Percentiles rank a stretch among this genome's conserved stretches.
Evolutionary conservation across 495 filamentous ascomycete genomes (phyloP).

Genomic region (Aspergillus avenaceus): DNA sequence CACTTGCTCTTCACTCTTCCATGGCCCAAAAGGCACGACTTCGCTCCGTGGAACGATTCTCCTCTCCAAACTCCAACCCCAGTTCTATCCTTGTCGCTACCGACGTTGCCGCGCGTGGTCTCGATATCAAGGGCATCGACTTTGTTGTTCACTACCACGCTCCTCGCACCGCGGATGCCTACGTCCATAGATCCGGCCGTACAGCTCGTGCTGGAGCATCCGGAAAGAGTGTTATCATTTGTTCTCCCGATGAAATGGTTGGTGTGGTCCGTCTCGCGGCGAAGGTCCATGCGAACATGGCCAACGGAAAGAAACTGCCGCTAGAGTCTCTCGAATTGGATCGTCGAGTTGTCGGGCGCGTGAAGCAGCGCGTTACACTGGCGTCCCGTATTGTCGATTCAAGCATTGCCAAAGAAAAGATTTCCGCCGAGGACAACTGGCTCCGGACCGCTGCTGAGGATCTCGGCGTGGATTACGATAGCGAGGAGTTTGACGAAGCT

Average conservation of each 20-base stretch:
- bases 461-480: conserved; percentile 89
- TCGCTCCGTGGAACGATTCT: conserved; percentile 87
- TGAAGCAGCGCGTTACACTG: conserved; percentile 69
- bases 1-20: conserved; percentile 78
- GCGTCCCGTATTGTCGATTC: conserved; percentile 84
- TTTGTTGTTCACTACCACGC: conserved; percentile 93
- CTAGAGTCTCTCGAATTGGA: conserved; percentile 80
- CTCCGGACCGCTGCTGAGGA: conserved; percentile 82
- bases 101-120: conserved; percentile 92
- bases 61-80: conserved; percentile 50
- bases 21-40: conserved; percentile 98
- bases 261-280: conserved; percentile 78
- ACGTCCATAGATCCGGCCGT: conserved; percentile 93
- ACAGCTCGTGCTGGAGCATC: conserved; percentile 78
- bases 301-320: conserved; percentile 53
- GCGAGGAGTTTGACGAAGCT: conserved; percentile 70
- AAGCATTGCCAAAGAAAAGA: conserved; percentile 78
- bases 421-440: conserved; percentile 79
- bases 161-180: conserved; percentile 84
- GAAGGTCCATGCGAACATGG: conserved; percentile 69
- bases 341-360: conserved; percentile 65
- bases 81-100: conserved; percentile 83
- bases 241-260: conserved; percentile 84
- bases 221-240: conserved; percentile 81
- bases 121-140: conserved; percentile 87